Percentiles rank a stretch among this genome's conserved stretches.
These are phyloP conservation scores for Epichloe glyceriae DNA, from an alignment of 2,329 filamentous ascomycete species.

Conservation along the genomic window DNA sequence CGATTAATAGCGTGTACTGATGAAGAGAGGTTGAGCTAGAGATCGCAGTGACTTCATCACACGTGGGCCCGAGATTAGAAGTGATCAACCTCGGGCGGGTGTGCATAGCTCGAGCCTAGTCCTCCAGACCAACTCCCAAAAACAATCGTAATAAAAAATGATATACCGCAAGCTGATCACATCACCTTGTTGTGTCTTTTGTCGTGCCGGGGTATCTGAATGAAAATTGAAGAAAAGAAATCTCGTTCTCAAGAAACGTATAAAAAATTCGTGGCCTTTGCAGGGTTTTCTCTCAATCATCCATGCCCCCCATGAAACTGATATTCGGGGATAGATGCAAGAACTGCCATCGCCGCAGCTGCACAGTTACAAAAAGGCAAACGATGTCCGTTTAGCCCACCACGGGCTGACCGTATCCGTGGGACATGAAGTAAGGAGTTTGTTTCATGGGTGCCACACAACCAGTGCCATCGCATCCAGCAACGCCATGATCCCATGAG, in stretches of 20 bases:
- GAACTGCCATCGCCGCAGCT: neutral
- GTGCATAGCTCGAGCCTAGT: neutral
- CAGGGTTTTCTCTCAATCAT: constrained; percentile 9
- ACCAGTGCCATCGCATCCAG: constrained; percentile 36
- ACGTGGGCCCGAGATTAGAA: neutral
- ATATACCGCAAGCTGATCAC: constrained; percentile 14
- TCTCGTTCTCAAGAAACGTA: constrained; percentile 19
- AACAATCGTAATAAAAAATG: constrained; percentile 7
- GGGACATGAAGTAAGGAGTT: constrained; percentile 33
- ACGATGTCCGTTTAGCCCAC: constrained; percentile 29
- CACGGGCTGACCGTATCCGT: constrained; percentile 40
- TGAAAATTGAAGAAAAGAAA: constrained; percentile 16
- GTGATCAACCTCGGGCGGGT: too few species aligned
- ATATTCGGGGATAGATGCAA: neutral
- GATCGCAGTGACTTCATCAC: neutral
- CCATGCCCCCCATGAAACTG: neutral
- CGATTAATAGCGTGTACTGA: constrained; percentile 21
- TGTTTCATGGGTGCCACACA: constrained; percentile 35
- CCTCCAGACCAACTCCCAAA: neutral
- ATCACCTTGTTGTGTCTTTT: constrained; percentile 16
- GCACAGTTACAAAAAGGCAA: neutral
- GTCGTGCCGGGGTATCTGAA: constrained; percentile 29
- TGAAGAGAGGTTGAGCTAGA: neutral
- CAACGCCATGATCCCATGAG: constrained; percentile 37
- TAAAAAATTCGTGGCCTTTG: constrained; percentile 22